A percentile compares a stretch with the other conserved stretches of the same genome.
Conservation (phyloP, 257 asterid genomes). For the Fraxinus excelsior region DNA sequence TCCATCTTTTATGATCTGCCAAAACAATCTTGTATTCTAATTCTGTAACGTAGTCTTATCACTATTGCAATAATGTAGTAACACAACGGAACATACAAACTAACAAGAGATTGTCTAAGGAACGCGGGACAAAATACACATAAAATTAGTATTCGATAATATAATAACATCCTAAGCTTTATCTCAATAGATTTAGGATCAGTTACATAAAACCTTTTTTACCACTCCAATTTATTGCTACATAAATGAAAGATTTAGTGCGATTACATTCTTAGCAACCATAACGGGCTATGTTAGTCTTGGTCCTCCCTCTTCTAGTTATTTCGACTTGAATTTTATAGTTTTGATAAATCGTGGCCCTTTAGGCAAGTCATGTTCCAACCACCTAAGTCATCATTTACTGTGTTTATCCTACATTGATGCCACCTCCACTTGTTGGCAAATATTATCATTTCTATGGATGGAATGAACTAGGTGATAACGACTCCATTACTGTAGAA, state of each 20-base stretch:
- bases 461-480: too few relatives aligned
- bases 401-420: too few relatives aligned
- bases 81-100: not conserved
- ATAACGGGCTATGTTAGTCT: not conserved
- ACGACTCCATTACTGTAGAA: too few relatives aligned
- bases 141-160: not conserved
- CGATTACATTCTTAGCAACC: not conserved
- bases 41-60: too few relatives aligned
- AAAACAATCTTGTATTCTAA: slow-evolving; percentile 69
- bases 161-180: not conserved
- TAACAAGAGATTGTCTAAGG: not conserved
- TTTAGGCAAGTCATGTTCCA: not conserved
- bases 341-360: not conserved
- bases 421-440: too few relatives aligned
- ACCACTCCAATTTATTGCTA: not conserved
- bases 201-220: too few relatives aligned
- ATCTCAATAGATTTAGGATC: not conserved
- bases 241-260: not conserved
- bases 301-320: not conserved
- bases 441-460: too few relatives aligned
- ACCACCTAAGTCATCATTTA: not conserved
- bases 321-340: not conserved
- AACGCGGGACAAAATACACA: not conserved
- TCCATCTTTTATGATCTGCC: slow-evolving; percentile 84
- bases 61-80: not conserved